Evolutionary conservation across 2,329 filamentous ascomycete species (phyloP), one percentile per base, ranked within the genome.

Genomic region (Akanthomyces lecanii): DNA sequence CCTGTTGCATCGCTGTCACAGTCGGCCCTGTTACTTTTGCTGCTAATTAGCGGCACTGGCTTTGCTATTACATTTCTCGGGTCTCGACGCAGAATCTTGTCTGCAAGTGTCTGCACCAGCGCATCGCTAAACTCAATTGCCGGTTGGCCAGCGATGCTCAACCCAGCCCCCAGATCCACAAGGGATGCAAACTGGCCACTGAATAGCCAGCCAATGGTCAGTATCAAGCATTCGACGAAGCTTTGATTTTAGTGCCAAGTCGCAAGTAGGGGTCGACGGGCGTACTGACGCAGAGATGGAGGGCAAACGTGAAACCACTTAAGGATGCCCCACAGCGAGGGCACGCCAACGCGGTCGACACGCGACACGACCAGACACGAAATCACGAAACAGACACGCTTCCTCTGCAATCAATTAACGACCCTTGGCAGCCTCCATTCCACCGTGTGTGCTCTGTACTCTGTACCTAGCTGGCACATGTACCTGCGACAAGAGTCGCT

Each of bases 311-410:
- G 57, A 64, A 64, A 64, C 63, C 58, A 61, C 63, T 58, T 61
- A 58, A 33, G 45, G 50, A 5, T 12, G 42, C 33, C 63, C 58
- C 62, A 62, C 62, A 44, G 5, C 12, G 28, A 28, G 10, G 47
- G 42, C 47, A 50, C 28, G 55, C 11, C 50, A 3, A 59, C 55
- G 62, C 62, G 54, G 45, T 48, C 28, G 4, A 5, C 33, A 53
- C 64, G 54, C 56, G 62, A 60, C 63, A 72, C 73, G 73, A 66
- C 63, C 53, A 48, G 64, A 71, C 75, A 74, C 75, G 76, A 73
- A 69, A 70, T 71, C 77, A 75, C 77, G 77, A 79, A 79, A 78
- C 70, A 59, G 75, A 79, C 77, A 79, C 77, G 77, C 75, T 76
- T 48, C 47, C 16, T 25, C 47, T 33, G 54, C 60, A 59, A 63